These are phyloP conservation scores for Chrysochromulina tobinii DNA, from an alignment of 78 protist species.

Conservation along the genomic window DNA sequence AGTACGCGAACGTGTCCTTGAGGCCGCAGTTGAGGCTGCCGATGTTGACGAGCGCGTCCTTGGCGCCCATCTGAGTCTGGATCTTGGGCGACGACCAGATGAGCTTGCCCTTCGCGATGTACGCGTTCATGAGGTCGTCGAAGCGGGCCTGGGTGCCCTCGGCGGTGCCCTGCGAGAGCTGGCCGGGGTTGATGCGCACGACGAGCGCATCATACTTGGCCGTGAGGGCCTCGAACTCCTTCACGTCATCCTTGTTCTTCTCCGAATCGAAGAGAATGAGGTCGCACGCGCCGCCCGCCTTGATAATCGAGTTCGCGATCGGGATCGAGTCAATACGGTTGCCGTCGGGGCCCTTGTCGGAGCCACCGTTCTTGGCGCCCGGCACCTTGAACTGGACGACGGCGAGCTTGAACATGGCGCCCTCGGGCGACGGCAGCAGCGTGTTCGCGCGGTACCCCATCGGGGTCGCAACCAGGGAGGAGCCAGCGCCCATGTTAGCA, in stretches of 20 bases:
- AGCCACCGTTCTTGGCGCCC: background rate
- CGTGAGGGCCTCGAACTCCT: too few relatives aligned
- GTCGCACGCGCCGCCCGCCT: too few relatives aligned
- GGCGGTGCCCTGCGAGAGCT: background rate
- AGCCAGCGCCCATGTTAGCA: too few relatives aligned
- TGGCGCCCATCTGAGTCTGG: background rate
- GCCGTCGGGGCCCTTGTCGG: background rate
- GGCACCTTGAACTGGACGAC: too few relatives aligned
- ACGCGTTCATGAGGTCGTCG: background rate
- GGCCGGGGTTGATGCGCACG: background rate
- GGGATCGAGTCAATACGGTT: background rate
- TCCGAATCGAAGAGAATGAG: background rate
- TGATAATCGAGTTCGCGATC: background rate
- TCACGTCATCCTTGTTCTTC: background rate
- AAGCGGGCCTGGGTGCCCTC: background rate
- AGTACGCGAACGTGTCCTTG: background rate
- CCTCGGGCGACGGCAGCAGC: too few relatives aligned
- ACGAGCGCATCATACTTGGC: background rate
- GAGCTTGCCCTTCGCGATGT: too few relatives aligned
- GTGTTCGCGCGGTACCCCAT: too few relatives aligned
- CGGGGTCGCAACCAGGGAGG: too few relatives aligned
- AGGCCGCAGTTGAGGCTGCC: background rate
- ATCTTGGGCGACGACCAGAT: background rate
- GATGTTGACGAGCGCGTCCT: slow-evolving; percentile 1
- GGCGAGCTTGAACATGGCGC: too few relatives aligned